Conservation (phyloP, 2,329 filamentous ascomycete species). For the Berkeleyomyces basicola region DNA sequence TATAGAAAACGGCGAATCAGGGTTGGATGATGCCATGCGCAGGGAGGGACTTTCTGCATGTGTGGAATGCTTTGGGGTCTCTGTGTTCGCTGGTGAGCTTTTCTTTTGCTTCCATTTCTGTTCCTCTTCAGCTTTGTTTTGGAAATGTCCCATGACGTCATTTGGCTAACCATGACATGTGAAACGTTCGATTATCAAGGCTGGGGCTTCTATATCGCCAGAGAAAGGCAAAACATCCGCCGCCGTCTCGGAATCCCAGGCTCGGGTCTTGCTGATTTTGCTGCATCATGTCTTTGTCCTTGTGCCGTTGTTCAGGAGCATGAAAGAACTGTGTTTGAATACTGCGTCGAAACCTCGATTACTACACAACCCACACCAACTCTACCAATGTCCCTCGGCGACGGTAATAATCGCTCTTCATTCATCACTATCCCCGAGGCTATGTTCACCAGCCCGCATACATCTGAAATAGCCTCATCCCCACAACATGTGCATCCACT, state of each 20-base stretch:
- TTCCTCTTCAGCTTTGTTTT: neutral
- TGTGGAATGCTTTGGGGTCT: slow-evolving; percentile 8
- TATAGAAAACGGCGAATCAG: slow-evolving; percentile 11
- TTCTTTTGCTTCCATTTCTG: neutral
- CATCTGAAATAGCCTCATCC: neutral
- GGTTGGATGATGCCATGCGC: slow-evolving; percentile 7
- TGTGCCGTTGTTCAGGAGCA: slow-evolving; percentile 12
- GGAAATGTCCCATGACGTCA: slow-evolving; percentile 4
- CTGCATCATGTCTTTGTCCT: slow-evolving; percentile 10
- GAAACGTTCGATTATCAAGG: slow-evolving; percentile 10
- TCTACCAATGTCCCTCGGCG: slow-evolving; percentile 11
- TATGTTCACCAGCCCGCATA: slow-evolving; percentile 6
- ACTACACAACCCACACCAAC: slow-evolving; percentile 10
- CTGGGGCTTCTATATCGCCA: slow-evolving; percentile 12
- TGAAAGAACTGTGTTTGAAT: slow-evolving; percentile 11
- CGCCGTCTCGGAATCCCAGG: slow-evolving; percentile 10
- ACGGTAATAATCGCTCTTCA: slow-evolving; percentile 9
- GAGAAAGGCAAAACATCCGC: slow-evolving; percentile 12
- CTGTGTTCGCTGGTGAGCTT: slow-evolving; percentile 6
- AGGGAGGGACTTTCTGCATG: slow-evolving; percentile 8
- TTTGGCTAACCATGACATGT: slow-evolving; percentile 10
- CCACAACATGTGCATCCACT: neutral
- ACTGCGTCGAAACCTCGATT: slow-evolving; percentile 10
- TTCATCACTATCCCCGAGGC: slow-evolving; percentile 12
- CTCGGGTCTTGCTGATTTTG: slow-evolving; percentile 6